phyloP scores from a whole-genome alignment of 768 basidiomycete species.

The Neoboletus subvelutipes region DNA sequence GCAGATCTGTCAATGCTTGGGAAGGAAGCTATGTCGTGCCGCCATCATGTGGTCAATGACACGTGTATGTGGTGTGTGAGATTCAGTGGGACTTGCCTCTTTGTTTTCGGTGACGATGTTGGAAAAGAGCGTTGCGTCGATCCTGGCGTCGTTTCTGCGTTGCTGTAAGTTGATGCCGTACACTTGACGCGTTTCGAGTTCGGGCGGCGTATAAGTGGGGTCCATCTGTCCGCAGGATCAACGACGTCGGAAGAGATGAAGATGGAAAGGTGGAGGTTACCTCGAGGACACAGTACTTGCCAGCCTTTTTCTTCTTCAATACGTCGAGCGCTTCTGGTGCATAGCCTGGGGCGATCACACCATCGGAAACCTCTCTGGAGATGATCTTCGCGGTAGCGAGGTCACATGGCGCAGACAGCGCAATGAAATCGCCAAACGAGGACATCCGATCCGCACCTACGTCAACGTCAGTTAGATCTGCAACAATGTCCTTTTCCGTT shows the following conservation, averaged over 20 bases:
- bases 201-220: constrained; percentile 73
- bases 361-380: constrained; percentile 98
- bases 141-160: constrained; percentile 85
- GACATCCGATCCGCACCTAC: constrained; percentile 98
- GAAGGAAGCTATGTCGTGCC: constrained; percentile 57
- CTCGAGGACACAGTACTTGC: constrained; percentile 97
- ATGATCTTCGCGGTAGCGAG: constrained; percentile 94
- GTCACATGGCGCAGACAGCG: constrained; percentile 90
- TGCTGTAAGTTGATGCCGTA: constrained; percentile 92
- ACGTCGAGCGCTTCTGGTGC: constrained; percentile 84
- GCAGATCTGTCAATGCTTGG: constrained; percentile 82
- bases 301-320: constrained; percentile 93
- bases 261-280: constrained; percentile 38
- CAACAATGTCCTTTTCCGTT: background rate
- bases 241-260: background rate
- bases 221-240: constrained; percentile 66
- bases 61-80: background rate
- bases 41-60: background rate
- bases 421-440: constrained; percentile 98
- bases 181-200: constrained; percentile 90
- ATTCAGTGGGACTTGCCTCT: constrained; percentile 49
- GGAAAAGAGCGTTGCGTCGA: constrained; percentile 74
- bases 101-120: constrained; percentile 91
- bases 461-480: constrained; percentile 8
- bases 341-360: constrained; percentile 96